Base-by-base conservation (phyloP, 2,329 filamentous ascomycete species). In the Fusarium sp. region DNA sequence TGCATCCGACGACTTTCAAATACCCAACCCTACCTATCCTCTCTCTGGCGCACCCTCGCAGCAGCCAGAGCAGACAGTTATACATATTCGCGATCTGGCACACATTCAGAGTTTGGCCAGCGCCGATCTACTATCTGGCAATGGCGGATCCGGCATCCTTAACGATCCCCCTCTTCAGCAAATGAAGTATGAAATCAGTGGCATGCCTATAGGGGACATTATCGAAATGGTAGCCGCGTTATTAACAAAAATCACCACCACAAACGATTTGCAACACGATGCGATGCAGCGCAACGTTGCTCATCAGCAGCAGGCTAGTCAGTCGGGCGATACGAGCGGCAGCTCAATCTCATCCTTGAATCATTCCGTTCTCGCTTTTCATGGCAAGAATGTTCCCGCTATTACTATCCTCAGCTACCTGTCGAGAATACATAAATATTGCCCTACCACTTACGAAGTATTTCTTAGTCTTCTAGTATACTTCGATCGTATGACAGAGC, bases 171-270 rank as follows among this genome's bases (percentile, higher is more conserved):
- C 83, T 34, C 79, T 84, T 40, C 85, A 86, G 73, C 85, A 85
- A 69, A 87, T 86, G 81, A 89, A 89, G 78, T 99, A 97, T 79
- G 96, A 98, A 80, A 98, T 99, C 75, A 98, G 94, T 81, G 92
- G 90, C 56, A 98, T 99, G 95, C 96, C 96, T 55, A 97, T 98
- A 58, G 90, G 92, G 71, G 95, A 99, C 77, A 93, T 99, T 73
- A 99, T 99, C 78, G 95, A 98, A 81, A 98, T 99, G 96, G 96
- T 99, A 6, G 96, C 96, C 7, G 96, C 94, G 9, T 87, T 99
- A 25, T 85, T 99, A 67, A 97, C 95, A 60, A 98, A 98, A 80
- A 99, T 99, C 75, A 98, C 96, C 8, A 94, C 93, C 6, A 98
- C 95, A 61, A 99, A 99, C 78, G 96, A 99, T 78, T 84, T 91